A percentile compares a stretch with the other conserved stretches of the same genome.
phyloP scores from a whole-genome alignment of 108 stramenopile genomes.

The Mediolabrus comicus region DNA sequence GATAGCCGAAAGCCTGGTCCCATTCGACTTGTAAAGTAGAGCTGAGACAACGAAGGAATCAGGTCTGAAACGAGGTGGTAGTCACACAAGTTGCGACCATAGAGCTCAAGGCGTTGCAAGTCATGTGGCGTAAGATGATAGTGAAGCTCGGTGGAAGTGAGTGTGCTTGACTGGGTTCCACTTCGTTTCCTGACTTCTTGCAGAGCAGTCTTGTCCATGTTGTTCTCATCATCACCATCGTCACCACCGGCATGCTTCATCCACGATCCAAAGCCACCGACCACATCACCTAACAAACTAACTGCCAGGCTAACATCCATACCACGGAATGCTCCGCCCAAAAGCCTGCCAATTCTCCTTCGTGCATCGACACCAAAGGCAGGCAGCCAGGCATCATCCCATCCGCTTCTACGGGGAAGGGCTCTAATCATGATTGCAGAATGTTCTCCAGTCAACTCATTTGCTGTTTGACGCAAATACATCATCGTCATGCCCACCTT shows the following conservation, averaged over 20 bases:
- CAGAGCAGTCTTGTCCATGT: conserved; percentile 41
- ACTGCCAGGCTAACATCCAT: conserved; percentile 82
- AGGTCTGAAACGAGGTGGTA: conserved; percentile 98
- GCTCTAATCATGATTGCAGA: conserved; percentile 93
- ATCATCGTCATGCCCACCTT: conserved; percentile 86
- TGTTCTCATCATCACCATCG: conserved; percentile 20
- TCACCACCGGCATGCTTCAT: conserved; percentile 50
- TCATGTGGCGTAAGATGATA: conserved; percentile 92
- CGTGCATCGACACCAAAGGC: conserved; percentile 91
- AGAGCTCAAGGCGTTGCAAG: conserved; percentile 94
- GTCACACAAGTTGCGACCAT: conserved; percentile 97
- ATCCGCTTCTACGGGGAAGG: conserved; percentile 74
- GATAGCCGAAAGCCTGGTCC: conserved; percentile 75
- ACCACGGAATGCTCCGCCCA: conserved; percentile 84
- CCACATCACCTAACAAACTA: conserved; percentile 70
- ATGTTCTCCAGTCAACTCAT: conserved; percentile 98
- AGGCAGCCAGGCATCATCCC: conserved; percentile 88
- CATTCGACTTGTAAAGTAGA: conserved; percentile 92
- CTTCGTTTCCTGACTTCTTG: conserved; percentile 49
- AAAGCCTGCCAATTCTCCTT: conserved; percentile 81
- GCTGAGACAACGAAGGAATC: conserved; percentile 78
- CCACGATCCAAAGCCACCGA: conserved; percentile 28
- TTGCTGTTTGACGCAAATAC: conserved; percentile 97
- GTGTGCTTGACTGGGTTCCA: conserved; percentile 44
- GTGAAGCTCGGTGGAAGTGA: conserved; percentile 77